Evolutionary conservation across 805 yeast species (phyloP), one percentile per base, ranked within the genome.

Genomic region (Candida easanensis): DNA sequence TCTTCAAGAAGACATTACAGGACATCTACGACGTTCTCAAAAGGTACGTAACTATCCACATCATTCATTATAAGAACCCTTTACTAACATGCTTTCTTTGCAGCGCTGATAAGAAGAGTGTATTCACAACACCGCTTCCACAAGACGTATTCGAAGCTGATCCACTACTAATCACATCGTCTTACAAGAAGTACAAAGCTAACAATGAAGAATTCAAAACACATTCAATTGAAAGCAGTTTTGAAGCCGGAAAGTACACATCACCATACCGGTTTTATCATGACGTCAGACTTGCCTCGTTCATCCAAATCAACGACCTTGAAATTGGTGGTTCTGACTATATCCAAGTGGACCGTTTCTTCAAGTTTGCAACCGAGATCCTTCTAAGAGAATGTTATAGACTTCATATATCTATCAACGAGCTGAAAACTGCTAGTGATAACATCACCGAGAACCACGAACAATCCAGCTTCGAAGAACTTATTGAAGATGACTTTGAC

Each of bases 241-340:
- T 69, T 49, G 61, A 60, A 1, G 49, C 59, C 1, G 56, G 58
- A 2, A 56, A 63, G 15, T 83, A 83, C 54, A 56, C 46, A 4
- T 45, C 61, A 1, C 58, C 83, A 6, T 84, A 82, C 53, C 66
- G 66, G 33, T 55, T 85, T 11, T 84, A 70, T 53, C 91, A 85
- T 55, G 95, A 86, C 59, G 57, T 86, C 35, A 81, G 74, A 46
- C 62, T 82, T 15, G 77, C 81, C 0, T 66, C 80, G 28, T 70
- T 77, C 11, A 54, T 70, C n/a, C 62, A 69, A 27, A 69, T 84
- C 20, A 64, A 70, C 33, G 64, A 70, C 31, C 66, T 71, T 44
- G 70, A 72, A 18, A 66, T 77, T 16, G 84, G 84, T 1, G 60
- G 76, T 2, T 54, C 63, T 4, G 60, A 61, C 3, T 84, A 85